A percentile compares a stretch with the other conserved stretches of the same genome.
Conservation (phyloP, 2,329 filamentous ascomycete species). For the Aspergillus unguis region DNA sequence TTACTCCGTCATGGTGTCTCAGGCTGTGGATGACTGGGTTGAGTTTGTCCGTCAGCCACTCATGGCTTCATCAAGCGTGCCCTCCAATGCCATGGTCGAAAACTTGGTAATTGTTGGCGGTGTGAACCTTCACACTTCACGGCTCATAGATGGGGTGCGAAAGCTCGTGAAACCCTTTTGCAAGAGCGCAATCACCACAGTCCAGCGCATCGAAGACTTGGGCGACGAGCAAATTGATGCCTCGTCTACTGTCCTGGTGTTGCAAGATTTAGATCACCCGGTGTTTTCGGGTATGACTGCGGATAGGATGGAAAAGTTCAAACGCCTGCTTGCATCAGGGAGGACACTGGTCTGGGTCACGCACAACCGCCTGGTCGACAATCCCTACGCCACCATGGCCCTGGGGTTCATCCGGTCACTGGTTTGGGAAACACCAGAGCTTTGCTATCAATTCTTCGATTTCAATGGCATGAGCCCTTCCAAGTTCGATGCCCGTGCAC, state of each 20-base stretch:
- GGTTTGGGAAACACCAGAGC: background rate
- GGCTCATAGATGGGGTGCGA: too few relatives aligned
- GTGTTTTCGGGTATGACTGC: slow-evolving; percentile 3
- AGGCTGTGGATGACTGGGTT: slow-evolving; percentile 33
- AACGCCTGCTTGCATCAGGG: background rate
- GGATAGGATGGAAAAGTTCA: background rate
- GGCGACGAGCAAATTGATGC: background rate
- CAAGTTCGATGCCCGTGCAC: too few relatives aligned
- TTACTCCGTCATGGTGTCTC: slow-evolving; percentile 29
- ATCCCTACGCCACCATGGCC: background rate
- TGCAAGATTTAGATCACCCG: slow-evolving; percentile 1
- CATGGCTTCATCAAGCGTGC: background rate
- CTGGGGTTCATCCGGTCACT: background rate
- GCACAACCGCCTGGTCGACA: background rate
- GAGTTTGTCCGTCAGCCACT: slow-evolving; percentile 28
- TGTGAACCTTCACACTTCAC: background rate
- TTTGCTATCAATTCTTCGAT: background rate
- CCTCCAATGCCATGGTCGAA: background rate
- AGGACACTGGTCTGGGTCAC: background rate
- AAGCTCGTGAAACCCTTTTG: too few relatives aligned
- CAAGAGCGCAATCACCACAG: too few relatives aligned
- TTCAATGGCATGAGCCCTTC: background rate
- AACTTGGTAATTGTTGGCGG: slow-evolving; percentile 7
- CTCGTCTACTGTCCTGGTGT: background rate
- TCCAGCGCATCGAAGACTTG: too few relatives aligned